Evolutionary conservation across 164 flowering plant genomes (phyloP).

Genomic region (Stephania yunnanensis): DNA sequence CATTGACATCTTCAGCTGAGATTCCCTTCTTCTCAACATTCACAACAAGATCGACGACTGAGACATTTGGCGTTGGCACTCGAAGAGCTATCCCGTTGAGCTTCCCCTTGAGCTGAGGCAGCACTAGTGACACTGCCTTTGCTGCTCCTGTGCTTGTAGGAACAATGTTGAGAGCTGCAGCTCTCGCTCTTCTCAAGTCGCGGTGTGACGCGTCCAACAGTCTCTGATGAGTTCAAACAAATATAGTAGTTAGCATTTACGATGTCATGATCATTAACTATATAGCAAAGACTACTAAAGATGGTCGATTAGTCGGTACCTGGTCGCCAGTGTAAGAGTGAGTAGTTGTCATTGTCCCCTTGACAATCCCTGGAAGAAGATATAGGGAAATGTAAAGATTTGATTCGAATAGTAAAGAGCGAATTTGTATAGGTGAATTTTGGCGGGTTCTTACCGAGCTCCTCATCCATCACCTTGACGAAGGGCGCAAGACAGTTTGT

Average conservation of each 20-base stretch:
- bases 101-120: slow-evolving; percentile 95
- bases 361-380: slow-evolving; percentile 65
- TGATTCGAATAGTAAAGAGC: not conserved
- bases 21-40: slow-evolving; percentile 87
- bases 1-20: slow-evolving; percentile 87
- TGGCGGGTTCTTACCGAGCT: slow-evolving; percentile 56
- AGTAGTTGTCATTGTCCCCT: slow-evolving; percentile 99
- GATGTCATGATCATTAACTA: too few relatives aligned
- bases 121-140: slow-evolving; percentile 94
- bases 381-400: not conserved
- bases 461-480: slow-evolving; percentile 85
- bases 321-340: slow-evolving; percentile 98
- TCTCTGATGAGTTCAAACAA: slow-evolving; percentile 41
- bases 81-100: slow-evolving; percentile 95
- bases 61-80: slow-evolving; percentile 93
- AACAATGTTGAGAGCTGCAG: slow-evolving; percentile 93
- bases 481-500: slow-evolving; percentile 98
- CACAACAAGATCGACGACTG: slow-evolving; percentile 89
- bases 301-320: slow-evolving; percentile 32
- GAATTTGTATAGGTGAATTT: not conserved
- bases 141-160: slow-evolving; percentile 99
- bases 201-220: slow-evolving; percentile 95
- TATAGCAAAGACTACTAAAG: not conserved
- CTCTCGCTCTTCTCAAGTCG: slow-evolving; percentile 93
- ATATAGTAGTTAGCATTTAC: too few relatives aligned